A percentile compares a stretch with the other conserved stretches of the same genome.
Conservation (phyloP, 179 eudicot genomes). For the Beta lomatogona region DNA sequence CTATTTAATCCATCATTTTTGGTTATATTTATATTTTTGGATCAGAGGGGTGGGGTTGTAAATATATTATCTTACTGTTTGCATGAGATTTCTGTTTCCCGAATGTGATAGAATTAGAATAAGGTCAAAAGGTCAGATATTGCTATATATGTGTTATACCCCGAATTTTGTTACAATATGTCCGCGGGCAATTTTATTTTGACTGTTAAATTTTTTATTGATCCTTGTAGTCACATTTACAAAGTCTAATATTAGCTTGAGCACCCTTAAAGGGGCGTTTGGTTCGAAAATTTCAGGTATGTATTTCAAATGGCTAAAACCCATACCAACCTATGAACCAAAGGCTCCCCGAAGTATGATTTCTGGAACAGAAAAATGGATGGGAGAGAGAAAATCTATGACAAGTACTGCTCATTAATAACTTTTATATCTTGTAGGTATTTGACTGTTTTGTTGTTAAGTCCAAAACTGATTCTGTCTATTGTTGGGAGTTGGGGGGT, state of each 20-base stretch:
- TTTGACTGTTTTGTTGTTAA: neutral
- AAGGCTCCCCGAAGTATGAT: neutral
- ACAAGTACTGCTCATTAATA: neutral
- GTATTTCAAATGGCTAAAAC: too few relatives aligned
- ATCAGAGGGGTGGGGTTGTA: neutral
- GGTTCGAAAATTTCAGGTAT: too few relatives aligned
- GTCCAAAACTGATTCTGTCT: neutral
- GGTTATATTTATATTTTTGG: neutral
- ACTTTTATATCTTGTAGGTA: neutral
- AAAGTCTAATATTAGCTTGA: neutral
- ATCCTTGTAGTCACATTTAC: neutral
- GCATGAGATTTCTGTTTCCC: too few relatives aligned
- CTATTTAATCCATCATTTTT: neutral
- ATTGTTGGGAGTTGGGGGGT: too few relatives aligned
- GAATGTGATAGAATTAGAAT: neutral
- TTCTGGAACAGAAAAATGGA: neutral
- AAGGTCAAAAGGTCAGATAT: neutral
- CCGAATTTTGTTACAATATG: neutral
- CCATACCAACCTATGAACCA: too few relatives aligned
- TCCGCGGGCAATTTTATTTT: neutral
- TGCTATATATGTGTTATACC: neutral
- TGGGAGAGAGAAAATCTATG: neutral
- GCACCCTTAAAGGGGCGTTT: too few relatives aligned
- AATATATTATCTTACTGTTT: too few relatives aligned
- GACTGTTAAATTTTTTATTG: neutral